Percentiles rank a stretch among this genome's conserved stretches.
phyloP scores from a whole-genome alignment of 78 protist species.

The slime mould (Dictyostelium discoideum) region DNA sequence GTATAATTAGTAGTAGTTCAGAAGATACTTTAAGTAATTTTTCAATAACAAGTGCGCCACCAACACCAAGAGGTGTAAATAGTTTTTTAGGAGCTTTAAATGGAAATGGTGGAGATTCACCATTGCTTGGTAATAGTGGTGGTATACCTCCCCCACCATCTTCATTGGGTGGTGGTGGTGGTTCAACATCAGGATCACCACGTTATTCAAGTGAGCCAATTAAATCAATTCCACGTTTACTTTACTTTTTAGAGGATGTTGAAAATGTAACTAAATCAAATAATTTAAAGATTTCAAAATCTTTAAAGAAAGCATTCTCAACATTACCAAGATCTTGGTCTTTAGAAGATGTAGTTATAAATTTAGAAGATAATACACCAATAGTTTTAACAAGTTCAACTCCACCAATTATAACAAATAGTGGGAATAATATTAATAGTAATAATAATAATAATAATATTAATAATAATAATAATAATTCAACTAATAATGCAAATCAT shows the following conservation, averaged over 20 bases:
- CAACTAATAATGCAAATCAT: not conserved
- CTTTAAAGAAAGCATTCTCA: conserved; percentile 55
- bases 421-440: not conserved
- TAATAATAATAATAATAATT: too few species aligned
- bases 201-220: conserved; percentile 28
- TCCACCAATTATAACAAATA: not conserved
- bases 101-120: not conserved
- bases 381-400: not conserved
- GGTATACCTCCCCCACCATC: not conserved
- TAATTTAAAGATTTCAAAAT: conserved; percentile 40
- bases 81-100: not conserved
- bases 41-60: conserved; percentile 20
- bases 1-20: not conserved
- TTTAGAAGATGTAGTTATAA: not conserved
- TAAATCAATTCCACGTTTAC: conserved; percentile 56
- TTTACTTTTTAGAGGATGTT: conserved; percentile 65
- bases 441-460: not conserved
- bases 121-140: not conserved
- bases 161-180: not conserved
- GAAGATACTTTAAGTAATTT: conserved; percentile 2
- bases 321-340: conserved; percentile 71
- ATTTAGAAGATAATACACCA: not conserved
- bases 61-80: conserved; percentile 12
- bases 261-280: conserved; percentile 56
- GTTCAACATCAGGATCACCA: not conserved